Evolutionary conservation across 495 filamentous ascomycete genomes (phyloP).

Genomic region (Penicillium coprophilum): DNA sequence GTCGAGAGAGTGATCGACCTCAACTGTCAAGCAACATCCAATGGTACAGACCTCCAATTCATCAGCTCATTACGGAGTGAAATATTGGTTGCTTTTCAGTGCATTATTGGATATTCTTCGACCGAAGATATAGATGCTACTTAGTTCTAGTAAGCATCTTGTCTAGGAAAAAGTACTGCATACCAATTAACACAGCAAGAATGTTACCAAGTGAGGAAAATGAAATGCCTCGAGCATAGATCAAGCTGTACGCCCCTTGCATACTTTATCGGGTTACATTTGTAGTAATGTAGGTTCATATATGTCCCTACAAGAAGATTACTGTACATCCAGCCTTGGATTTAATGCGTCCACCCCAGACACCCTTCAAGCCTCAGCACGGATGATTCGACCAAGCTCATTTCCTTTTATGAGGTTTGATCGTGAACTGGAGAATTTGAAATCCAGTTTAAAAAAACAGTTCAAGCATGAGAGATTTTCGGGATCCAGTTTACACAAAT

Average conservation of each 20-base stretch:
- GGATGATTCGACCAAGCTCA: background rate
- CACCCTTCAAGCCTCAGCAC: background rate
- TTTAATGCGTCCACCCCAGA: background rate
- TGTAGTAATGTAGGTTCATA: background rate
- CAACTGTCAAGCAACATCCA: background rate
- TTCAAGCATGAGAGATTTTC: conserved; percentile 13
- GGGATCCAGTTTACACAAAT: conserved; percentile 14
- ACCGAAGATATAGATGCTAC: background rate
- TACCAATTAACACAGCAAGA: background rate
- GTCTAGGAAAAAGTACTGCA: background rate
- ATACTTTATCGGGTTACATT: background rate
- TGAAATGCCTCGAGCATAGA: background rate
- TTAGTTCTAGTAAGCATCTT: background rate
- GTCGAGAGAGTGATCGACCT: background rate
- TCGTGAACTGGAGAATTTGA: conserved; percentile 13
- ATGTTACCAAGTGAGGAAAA: background rate
- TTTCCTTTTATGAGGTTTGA: background rate
- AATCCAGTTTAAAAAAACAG: conserved; percentile 10
- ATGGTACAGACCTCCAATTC: background rate
- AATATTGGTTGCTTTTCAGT: too few species aligned
- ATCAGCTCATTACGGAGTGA: too few species aligned
- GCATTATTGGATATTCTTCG: background rate
- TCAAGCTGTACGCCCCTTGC: conserved; percentile 8
- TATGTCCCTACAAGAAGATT: background rate
- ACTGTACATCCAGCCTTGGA: background rate